Evolutionary conservation across 2,329 filamentous ascomycete genomes (phyloP).

Genomic region (Scopulariopsis brevicaulis): DNA sequence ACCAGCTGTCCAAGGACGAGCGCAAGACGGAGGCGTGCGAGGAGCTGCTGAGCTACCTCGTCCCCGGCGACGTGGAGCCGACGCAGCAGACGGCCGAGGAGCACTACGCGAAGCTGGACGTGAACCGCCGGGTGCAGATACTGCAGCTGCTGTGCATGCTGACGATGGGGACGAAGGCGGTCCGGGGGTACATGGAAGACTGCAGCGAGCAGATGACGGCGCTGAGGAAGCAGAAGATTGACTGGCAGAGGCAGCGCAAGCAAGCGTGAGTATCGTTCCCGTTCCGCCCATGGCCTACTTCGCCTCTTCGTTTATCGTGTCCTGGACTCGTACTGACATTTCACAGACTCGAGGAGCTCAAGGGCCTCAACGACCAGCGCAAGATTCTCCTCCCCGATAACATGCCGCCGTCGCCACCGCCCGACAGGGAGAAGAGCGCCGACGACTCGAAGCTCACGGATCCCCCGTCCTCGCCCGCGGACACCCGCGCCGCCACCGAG

Average conservation of each 20-base stretch:
- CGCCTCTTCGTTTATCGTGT: not conserved
- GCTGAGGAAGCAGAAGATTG: conserved; percentile 91
- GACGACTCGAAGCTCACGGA: conserved; percentile 53
- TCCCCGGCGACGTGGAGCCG: conserved; percentile 65
- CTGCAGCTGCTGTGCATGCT: conserved; percentile 81
- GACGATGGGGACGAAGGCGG: conserved; percentile 72
- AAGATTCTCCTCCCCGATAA: conserved; percentile 66
- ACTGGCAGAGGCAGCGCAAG: conserved; percentile 71
- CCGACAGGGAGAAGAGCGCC: conserved; percentile 31
- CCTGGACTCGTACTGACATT: conserved; percentile 14
- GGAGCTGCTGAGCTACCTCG: conserved; percentile 67
- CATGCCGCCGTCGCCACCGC: conserved; percentile 49
- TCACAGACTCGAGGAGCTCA: conserved; percentile 53
- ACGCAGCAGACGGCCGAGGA: conserved; percentile 60
- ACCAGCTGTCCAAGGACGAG: conserved; percentile 72
- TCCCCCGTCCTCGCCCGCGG: conserved; percentile 41
- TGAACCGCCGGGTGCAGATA: conserved; percentile 71
- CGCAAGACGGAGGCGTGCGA: conserved; percentile 63
- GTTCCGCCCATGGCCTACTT: not conserved
- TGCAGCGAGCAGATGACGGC: conserved; percentile 91
- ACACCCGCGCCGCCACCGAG: conserved; percentile 28
- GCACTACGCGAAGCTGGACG: conserved; percentile 65
- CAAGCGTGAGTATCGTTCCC: conserved; percentile 38
- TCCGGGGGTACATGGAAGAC: conserved; percentile 82
- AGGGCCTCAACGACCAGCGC: conserved; percentile 58